Conservation (phyloP, 2,329 filamentous ascomycete species). For the Tolypocladium sp. region DNA sequence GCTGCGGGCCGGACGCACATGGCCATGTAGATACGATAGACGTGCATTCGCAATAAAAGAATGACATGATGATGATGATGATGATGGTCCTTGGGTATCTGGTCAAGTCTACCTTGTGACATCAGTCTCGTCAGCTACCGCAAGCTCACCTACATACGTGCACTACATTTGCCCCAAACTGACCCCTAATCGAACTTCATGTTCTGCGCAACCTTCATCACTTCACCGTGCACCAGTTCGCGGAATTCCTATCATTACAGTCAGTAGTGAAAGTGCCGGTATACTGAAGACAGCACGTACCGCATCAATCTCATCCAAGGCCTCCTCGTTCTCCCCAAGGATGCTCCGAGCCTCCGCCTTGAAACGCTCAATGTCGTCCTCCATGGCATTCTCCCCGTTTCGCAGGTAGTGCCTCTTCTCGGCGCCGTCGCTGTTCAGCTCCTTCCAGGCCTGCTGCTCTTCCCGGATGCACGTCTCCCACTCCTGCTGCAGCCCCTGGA, state of each 20-base stretch:
- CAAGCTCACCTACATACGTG: background rate
- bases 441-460: conserved; percentile 11
- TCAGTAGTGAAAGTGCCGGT: background rate
- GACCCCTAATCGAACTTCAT: conserved; percentile 3
- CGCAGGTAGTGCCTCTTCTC: background rate
- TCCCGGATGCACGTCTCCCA: conserved; percentile 15
- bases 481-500: conserved; percentile 11
- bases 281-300: background rate
- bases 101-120: background rate
- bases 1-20: background rate
- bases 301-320: conserved; percentile 1
- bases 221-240: conserved; percentile 14
- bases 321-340: background rate
- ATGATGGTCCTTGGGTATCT: background rate
- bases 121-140: background rate
- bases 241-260: conserved; percentile 17
- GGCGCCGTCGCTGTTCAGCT: conserved; percentile 2
- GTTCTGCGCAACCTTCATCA: conserved; percentile 12
- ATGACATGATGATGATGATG: background rate
- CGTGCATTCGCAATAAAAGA: background rate
- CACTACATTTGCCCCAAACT: background rate
- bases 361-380: background rate
- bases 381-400: background rate
- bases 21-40: background rate
- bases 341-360: background rate